These are phyloP conservation scores for Penicillium daleae DNA, from an alignment of 495 filamentous ascomycete species.

Conservation along the genomic window DNA sequence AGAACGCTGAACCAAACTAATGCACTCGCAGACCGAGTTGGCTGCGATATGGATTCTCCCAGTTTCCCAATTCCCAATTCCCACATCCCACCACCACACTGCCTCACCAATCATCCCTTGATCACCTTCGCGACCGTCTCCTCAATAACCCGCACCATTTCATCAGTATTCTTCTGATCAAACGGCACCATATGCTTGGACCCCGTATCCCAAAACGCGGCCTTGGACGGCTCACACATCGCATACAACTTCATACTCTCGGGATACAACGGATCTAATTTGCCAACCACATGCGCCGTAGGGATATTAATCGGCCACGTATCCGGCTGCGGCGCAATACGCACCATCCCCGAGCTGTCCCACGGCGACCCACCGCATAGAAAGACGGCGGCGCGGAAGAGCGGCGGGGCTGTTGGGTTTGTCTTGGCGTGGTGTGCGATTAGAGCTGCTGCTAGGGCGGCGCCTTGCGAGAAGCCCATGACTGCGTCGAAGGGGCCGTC, in stretches of 20 bases:
- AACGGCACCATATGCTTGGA: constrained; percentile 47
- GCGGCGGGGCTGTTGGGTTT: constrained; percentile 28
- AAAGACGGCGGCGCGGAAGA: constrained; percentile 49
- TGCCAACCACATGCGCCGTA: constrained; percentile 48
- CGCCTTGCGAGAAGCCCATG: constrained; percentile 53
- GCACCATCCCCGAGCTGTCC: constrained; percentile 30
- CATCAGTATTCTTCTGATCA: constrained; percentile 40
- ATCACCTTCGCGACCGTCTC: constrained; percentile 34
- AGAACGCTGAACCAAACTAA: constrained; percentile 9
- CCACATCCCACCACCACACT: not conserved
- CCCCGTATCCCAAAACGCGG: constrained; percentile 43
- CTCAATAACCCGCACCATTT: constrained; percentile 37
- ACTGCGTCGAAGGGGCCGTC: constrained; percentile 53
- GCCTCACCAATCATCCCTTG: constrained; percentile 6
- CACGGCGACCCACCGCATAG: constrained; percentile 41
- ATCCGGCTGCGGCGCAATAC: constrained; percentile 20
- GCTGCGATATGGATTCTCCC: constrained; percentile 1
- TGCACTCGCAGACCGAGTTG: constrained; percentile 6
- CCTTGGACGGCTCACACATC: constrained; percentile 42
- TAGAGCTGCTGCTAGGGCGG: constrained; percentile 40
- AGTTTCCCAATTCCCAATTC: not conserved
- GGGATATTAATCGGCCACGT: constrained; percentile 36
- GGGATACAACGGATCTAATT: constrained; percentile 35
- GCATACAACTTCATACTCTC: constrained; percentile 36
- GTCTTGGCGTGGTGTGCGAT: constrained; percentile 40